phyloP scores from a whole-genome alignment of 768 basidiomycete species.

The Mycena sanguinolenta region DNA sequence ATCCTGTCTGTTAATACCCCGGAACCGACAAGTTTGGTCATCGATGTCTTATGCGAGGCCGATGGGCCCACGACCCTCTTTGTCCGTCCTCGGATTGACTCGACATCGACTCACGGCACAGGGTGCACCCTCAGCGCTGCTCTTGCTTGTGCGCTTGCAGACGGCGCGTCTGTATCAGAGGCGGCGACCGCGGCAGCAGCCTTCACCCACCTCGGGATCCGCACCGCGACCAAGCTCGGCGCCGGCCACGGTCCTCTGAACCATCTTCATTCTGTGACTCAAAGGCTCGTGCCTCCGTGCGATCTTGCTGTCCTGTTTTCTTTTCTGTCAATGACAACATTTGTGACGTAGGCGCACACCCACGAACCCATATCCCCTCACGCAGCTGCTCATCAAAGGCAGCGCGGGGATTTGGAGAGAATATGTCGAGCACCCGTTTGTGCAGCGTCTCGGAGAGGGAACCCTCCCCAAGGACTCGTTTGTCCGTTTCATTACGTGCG shows the following conservation, averaged over 20 bases:
- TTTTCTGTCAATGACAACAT: not conserved
- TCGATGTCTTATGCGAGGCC: slow-evolving; percentile 70
- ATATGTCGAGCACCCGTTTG: slow-evolving; percentile 90
- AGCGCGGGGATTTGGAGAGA: slow-evolving; percentile 71
- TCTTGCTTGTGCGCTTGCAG: slow-evolving; percentile 75
- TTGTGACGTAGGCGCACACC: slow-evolving; percentile 63
- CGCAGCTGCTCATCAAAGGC: slow-evolving; percentile 71
- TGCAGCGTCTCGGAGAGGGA: slow-evolving; percentile 79
- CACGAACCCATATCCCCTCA: slow-evolving; percentile 77
- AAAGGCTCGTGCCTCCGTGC: slow-evolving; percentile 64
- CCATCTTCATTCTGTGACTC: slow-evolving; percentile 76
- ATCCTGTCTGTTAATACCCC: slow-evolving; percentile 55
- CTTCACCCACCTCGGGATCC: slow-evolving; percentile 85
- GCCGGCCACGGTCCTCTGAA: slow-evolving; percentile 88
- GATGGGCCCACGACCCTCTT: slow-evolving; percentile 61
- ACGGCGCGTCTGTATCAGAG: slow-evolving; percentile 69
- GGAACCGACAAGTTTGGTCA: slow-evolving; percentile 58
- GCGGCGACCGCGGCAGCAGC: slow-evolving; percentile 71
- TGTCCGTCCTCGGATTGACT: slow-evolving; percentile 71
- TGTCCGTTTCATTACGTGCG: slow-evolving; percentile 87
- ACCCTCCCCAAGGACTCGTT: slow-evolving; percentile 77
- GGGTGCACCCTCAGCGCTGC: slow-evolving; percentile 94
- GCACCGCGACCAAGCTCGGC: slow-evolving; percentile 76
- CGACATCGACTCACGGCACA: slow-evolving; percentile 89
- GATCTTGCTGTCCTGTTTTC: not conserved